Evolutionary conservation across 805 yeast species (phyloP).

Genomic region (Metschnikowia hibisci): DNA sequence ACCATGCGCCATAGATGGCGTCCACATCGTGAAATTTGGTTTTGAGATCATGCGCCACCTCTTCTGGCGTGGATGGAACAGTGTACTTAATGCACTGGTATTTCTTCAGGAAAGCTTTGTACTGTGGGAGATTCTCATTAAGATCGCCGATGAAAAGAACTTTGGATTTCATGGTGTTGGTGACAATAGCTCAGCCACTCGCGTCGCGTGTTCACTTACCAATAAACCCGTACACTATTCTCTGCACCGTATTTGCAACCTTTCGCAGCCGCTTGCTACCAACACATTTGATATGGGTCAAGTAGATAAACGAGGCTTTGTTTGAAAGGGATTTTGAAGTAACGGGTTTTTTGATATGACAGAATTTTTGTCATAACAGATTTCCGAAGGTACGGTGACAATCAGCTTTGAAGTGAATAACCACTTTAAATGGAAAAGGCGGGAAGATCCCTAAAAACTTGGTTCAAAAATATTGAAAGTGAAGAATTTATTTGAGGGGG

Average conservation of each 20-base stretch:
- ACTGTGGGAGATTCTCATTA: slow-evolving; percentile 45
- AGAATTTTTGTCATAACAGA: no score
- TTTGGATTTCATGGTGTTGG: slow-evolving; percentile 17
- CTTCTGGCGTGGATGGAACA: slow-evolving; percentile 38
- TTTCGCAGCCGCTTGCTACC: slow-evolving; percentile 1
- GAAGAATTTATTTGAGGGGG: no score
- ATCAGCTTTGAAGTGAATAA: no score
- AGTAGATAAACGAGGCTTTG: no score
- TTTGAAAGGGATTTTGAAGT: no score
- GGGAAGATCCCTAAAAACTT: no score
- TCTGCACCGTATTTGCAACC: neutral
- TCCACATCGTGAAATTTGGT: slow-evolving; percentile 38
- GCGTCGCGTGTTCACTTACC: neutral
- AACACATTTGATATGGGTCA: no score
- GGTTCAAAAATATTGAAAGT: no score
- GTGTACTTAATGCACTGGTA: slow-evolving; percentile 39
- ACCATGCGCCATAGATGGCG: slow-evolving; percentile 60
- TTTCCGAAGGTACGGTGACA: no score
- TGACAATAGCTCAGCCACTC: neutral
- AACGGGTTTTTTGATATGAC: no score
- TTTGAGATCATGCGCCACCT: slow-evolving; percentile 39
- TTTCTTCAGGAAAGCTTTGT: slow-evolving; percentile 33
- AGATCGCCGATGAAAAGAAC: slow-evolving; percentile 51
- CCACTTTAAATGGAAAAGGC: no score
- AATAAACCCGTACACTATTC: slow-evolving; percentile 2